Percentiles rank a stretch among this genome's conserved stretches.
phyloP scores from a whole-genome alignment of 495 filamentous ascomycete species.

The Glonium stellatum region DNA sequence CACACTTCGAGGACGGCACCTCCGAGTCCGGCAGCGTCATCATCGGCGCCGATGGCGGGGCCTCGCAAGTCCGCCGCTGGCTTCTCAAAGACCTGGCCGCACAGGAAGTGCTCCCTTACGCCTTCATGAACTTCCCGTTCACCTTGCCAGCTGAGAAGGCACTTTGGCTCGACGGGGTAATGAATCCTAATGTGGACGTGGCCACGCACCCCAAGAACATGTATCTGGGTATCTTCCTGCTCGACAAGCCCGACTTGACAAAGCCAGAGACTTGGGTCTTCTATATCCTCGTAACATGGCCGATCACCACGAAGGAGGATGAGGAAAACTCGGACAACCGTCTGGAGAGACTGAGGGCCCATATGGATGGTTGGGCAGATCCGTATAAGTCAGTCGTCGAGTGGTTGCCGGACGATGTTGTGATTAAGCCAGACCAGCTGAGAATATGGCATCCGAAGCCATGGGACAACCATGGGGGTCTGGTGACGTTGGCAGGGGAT shows the following conservation, averaged over 20 bases:
- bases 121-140: slow-evolving; percentile 6
- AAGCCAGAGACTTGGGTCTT: slow-evolving; percentile 1
- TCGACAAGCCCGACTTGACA: not conserved
- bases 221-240: not conserved
- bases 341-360: slow-evolving; percentile 2
- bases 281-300: slow-evolving; percentile 1
- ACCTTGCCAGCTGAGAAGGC: slow-evolving; percentile 1
- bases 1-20: not conserved
- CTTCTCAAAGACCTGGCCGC: not conserved
- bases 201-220: slow-evolving; percentile 3
- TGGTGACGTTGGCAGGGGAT: slow-evolving; percentile 2
- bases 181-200: slow-evolving; percentile 3
- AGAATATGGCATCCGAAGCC: slow-evolving; percentile 4
- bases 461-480: slow-evolving; percentile 1
- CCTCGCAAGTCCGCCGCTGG: not conserved
- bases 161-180: not conserved
- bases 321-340: not conserved
- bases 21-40: not conserved
- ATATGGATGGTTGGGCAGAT: slow-evolving; percentile 3
- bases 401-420: not conserved
- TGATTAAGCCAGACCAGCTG: not conserved
- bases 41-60: not conserved
- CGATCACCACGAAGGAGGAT: not conserved
- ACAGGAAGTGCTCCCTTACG: slow-evolving; percentile 3
- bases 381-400: slow-evolving; percentile 3